Evolutionary conservation across 257 asterid genomes (phyloP).

Genomic region (Perilla frutescens): DNA sequence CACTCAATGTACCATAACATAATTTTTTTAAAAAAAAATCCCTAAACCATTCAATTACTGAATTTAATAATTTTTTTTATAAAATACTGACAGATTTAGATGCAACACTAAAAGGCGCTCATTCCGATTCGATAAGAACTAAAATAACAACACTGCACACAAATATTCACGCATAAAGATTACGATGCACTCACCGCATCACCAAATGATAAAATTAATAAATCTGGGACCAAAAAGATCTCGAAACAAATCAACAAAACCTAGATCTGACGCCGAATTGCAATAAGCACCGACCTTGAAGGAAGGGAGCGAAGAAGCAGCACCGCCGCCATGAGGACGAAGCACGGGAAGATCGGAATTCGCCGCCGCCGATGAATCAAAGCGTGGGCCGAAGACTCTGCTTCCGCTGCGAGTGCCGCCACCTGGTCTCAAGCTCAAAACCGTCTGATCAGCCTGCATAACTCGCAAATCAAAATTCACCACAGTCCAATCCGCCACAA

Average conservation of each 20-base stretch:
- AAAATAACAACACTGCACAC: neutral
- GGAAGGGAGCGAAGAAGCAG: constrained; percentile 42
- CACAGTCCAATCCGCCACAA: constrained; percentile 35
- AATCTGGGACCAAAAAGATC: neutral
- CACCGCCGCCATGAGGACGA: constrained; percentile 60
- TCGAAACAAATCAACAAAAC: constrained; percentile 20
- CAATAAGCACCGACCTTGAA: constrained; percentile 51
- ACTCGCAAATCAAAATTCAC: constrained; percentile 43
- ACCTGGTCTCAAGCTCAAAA: constrained; percentile 75
- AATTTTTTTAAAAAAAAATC: neutral
- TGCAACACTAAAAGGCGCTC: constrained; percentile 5
- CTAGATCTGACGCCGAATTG: constrained; percentile 48
- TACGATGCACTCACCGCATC: constrained; percentile 1
- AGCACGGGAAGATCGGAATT: constrained; percentile 57
- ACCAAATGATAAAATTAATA: constrained; percentile 1
- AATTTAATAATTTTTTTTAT: neutral
- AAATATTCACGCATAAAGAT: neutral
- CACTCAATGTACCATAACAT: neutral
- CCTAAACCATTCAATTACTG: neutral
- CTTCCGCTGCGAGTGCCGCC: constrained; percentile 68
- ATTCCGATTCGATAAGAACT: neutral
- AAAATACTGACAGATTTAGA: neutral
- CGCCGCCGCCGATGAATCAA: constrained; percentile 50
- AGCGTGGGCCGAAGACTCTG: constrained; percentile 62
- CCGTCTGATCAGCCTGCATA: constrained; percentile 75